Base-by-base conservation (phyloP, 2,329 filamentous ascomycete genomes). In the Alternaria solani region DNA sequence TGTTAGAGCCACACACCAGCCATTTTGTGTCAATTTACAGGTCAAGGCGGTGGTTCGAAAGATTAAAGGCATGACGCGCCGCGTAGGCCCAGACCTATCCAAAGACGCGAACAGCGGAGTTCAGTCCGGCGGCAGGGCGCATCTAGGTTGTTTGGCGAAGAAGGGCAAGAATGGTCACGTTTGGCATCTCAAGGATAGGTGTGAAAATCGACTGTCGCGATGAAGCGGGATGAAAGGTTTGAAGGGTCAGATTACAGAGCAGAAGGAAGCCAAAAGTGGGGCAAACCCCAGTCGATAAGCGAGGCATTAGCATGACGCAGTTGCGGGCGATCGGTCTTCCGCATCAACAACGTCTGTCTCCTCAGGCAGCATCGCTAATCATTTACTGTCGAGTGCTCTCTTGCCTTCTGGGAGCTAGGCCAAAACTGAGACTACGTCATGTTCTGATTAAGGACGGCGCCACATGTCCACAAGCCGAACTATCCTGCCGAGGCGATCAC, bases 301-400 rank as follows among this genome's bases (percentile, higher is more conserved):
- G 39, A 49, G 41, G 34, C 46, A 54, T 60, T 47, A 51, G 52
- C 57, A 44, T 60, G 46, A 46, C 46, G 32, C 25, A 23, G 46
- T 47, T n/a, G 41, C 57, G 52, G 57, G 53, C 46, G 26, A 56
- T 41, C 46, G n/a, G 44, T n/a, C 47, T 57, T 48, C 57, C 53
- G 57, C 57, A 60, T 57, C 57, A 47, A 60, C 44, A 16, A 53
- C 46, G 18, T 49, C 38, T 28, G 38, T 26, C 26, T 30, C 55
- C 41, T 28, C 41, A 46, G 39, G 44, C 25, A 16, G 11, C 16
- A 51, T 51, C 32, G 49, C 25, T 12, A 51, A 59, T 56, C 18
- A 42, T 41, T 34, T 34, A 52, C 23, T 46, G 39, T 57, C 41
- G 39, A 32, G 25, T 46, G 41, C 55, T 26, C 41, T 32, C 41